Percentiles rank a stretch among this genome's conserved stretches.
phyloP scores from a whole-genome alignment of 768 basidiomycete species.

The Lepiota venenata region DNA sequence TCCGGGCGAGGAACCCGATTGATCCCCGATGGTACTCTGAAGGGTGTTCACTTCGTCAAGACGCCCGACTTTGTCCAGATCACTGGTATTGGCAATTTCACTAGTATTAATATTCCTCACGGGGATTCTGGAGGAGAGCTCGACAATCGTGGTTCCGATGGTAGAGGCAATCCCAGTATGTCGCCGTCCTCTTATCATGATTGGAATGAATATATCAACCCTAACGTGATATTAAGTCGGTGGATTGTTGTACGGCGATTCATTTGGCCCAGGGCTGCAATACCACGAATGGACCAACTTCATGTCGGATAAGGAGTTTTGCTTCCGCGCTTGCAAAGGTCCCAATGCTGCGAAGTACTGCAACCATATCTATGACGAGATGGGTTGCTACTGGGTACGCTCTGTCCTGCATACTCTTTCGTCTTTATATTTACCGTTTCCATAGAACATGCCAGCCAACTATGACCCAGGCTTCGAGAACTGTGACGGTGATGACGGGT shows the following conservation, averaged over 20 bases:
- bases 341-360: slow-evolving; percentile 55
- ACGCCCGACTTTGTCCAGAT: slow-evolving; percentile 64
- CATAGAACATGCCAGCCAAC: slow-evolving; percentile 71
- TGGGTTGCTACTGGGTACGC: slow-evolving; percentile 54
- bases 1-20: slow-evolving; percentile 68
- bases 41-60: slow-evolving; percentile 66
- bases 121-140: slow-evolving; percentile 69
- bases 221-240: slow-evolving; percentile 46
- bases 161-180: slow-evolving; percentile 45
- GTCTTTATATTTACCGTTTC: slow-evolving; percentile 13
- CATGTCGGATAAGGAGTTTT: slow-evolving; percentile 65
- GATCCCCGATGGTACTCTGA: slow-evolving; percentile 64
- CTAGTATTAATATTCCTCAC: slow-evolving; percentile 53
- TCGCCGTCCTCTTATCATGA: slow-evolving; percentile 9
- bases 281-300: slow-evolving; percentile 87
- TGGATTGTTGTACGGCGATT: slow-evolving; percentile 65
- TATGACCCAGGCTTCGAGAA: slow-evolving; percentile 64
- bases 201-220: slow-evolving; percentile 13
- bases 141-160: slow-evolving; percentile 69
- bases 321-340: slow-evolving; percentile 70
- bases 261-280: slow-evolving; percentile 46
- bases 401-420: not conserved
- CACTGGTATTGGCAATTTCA: slow-evolving; percentile 67
- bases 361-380: slow-evolving; percentile 76
- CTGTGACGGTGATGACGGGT: slow-evolving; percentile 61